Base-by-base conservation (phyloP, 2,329 filamentous ascomycete genomes). In the Dactylonectria macrodidyma region DNA sequence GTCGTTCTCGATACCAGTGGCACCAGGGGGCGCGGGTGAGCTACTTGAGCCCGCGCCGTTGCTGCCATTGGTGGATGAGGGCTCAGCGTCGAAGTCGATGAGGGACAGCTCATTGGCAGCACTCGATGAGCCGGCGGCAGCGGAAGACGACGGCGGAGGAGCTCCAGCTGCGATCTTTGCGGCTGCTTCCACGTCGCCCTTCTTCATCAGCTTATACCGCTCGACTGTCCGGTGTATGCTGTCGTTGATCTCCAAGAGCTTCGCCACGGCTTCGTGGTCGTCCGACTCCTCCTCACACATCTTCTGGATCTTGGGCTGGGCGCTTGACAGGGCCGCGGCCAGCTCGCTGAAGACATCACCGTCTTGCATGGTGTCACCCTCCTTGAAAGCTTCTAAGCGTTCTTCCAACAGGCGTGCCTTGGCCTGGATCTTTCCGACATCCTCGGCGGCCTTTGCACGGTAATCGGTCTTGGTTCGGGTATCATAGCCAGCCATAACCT, bases 221-320 rank as follows among this genome's bases (percentile, higher is more conserved):
- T 98, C 94, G 63, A 98, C 94, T 1, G 96, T 99, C 70, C 95
- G 91, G 79, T 98, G 94, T 88, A 99, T 99, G 83, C 95, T 98
- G 81, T 99, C 96, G 79, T 99, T 99, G 78, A 99, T 98, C 79
- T 98, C 95, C 63, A 99, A 88, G 11, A 99, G 86, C 82, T 97
- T 97, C 50, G 95, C 93, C 6, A 99, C 96, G 5, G 96, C 96
- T 83, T 98, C 96, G 69, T 95, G 91, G 78, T 99, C 96, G 69
- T 98, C 95, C 11, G 95, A 98, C 78, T 99, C 96, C 81, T 99
- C 96, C 81, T 98, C 95, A 78, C 95, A 98, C 95, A 99, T 99
- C 83, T 94, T 98, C 80, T 98, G 95, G 72, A 99, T 98, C 84
- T 99, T 99, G 9, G 96, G 96, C 77, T 99, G 96, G 2, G 96